Evolutionary conservation across 2,329 filamentous ascomycete genomes (phyloP).

Genomic region (Fusarium euwallaceae): DNA sequence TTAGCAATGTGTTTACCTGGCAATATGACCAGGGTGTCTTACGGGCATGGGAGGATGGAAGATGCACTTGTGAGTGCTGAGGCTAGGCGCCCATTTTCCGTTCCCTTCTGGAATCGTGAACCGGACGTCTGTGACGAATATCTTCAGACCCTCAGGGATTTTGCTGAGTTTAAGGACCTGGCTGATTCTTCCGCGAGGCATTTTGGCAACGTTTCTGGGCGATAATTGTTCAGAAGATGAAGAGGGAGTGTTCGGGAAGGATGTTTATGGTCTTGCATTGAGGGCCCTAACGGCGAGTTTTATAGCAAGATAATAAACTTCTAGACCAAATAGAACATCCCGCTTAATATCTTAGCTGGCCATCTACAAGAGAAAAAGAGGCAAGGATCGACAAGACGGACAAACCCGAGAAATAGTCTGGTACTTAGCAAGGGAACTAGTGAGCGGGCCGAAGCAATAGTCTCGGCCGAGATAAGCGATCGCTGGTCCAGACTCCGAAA

Average conservation of each 20-base stretch:
- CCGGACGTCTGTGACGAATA: neutral
- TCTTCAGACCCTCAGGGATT: neutral
- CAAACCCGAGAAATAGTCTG: neutral
- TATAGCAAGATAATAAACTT: neutral
- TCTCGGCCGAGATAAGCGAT: neutral
- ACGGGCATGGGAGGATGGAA: neutral
- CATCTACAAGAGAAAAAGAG: neutral
- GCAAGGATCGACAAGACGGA: neutral
- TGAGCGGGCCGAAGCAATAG: conserved; percentile 17
- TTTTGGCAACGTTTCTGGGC: neutral
- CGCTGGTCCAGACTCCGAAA: neutral
- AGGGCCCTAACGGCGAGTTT: neutral
- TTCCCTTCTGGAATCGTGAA: neutral
- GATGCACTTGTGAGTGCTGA: neutral
- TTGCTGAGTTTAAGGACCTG: neutral
- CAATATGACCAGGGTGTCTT: neutral
- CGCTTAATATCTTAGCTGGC: neutral
- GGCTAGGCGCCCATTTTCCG: neutral
- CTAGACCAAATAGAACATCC: neutral
- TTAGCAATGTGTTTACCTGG: neutral
- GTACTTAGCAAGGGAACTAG: neutral
- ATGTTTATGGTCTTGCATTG: neutral
- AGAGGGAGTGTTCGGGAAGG: neutral
- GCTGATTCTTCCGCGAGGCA: neutral
- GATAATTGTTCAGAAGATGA: neutral